Evolutionary conservation across 768 basidiomycete genomes (phyloP).

Genomic region (Dentipellis fragilis): DNA sequence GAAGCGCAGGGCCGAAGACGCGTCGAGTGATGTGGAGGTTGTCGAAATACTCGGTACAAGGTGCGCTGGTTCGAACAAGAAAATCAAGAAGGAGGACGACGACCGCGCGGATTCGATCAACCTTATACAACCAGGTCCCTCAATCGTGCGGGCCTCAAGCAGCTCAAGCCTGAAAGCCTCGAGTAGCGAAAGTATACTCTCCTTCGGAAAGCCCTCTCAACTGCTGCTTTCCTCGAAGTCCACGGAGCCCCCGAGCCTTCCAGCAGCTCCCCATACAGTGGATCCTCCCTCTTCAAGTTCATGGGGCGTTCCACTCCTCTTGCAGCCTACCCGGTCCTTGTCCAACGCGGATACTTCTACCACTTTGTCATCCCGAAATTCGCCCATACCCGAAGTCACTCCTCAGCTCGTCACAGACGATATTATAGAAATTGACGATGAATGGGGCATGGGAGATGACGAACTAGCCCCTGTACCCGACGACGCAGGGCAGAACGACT

Average conservation of each 20-base stretch:
- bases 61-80: slow-evolving; percentile 2
- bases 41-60: not conserved
- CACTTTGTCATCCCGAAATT: too few species aligned
- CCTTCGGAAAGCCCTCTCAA: slow-evolving; percentile 4
- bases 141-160: too few species aligned
- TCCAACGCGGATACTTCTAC: too few species aligned
- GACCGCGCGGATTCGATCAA: not conserved
- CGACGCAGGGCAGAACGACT: slow-evolving; percentile 20
- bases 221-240: slow-evolving; percentile 1
- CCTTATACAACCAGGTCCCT: too few species aligned
- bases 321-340: not conserved
- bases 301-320: not conserved
- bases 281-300: not conserved
- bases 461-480: slow-evolving; percentile 28
- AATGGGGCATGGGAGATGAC: slow-evolving; percentile 72
- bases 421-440: slow-evolving; percentile 25
- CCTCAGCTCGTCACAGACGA: not conserved
- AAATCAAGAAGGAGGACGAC: not conserved
- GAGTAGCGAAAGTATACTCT: too few species aligned
- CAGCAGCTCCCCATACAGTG: too few species aligned
- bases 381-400: too few species aligned
- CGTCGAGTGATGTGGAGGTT: slow-evolving; percentile 12
- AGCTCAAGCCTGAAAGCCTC: too few species aligned
- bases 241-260: too few species aligned
- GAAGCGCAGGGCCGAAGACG: slow-evolving; percentile 8